phyloP scores from a whole-genome alignment of 2,329 filamentous ascomycete species.

The Phoma sp. region DNA sequence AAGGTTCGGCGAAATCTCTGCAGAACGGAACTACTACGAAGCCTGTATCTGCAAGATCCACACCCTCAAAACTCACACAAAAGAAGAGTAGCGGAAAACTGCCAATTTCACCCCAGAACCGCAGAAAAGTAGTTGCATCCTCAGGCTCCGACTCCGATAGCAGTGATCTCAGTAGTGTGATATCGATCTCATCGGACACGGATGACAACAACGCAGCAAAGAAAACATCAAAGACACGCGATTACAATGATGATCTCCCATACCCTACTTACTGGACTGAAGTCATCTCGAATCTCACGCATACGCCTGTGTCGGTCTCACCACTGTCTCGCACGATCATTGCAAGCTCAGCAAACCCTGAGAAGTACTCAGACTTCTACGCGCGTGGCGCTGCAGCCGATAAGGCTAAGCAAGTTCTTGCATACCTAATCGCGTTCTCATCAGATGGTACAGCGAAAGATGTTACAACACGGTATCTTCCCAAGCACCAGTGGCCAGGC shows the following conservation, averaged over 20 bases:
- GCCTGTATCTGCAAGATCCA: not conserved
- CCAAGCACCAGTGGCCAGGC: constrained; percentile 80
- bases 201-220: constrained; percentile 61
- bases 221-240: constrained; percentile 52
- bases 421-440: constrained; percentile 85
- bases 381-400: constrained; percentile 84
- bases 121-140: constrained; percentile 15
- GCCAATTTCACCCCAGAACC: constrained; percentile 12
- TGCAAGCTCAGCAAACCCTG: constrained; percentile 70
- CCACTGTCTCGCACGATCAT: constrained; percentile 60
- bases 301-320: constrained; percentile 81
- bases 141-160: constrained; percentile 58
- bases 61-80: not conserved
- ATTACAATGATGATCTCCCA: constrained; percentile 77
- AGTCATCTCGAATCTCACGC: constrained; percentile 80
- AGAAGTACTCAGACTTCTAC: constrained; percentile 78
- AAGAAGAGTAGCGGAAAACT: constrained; percentile 16
- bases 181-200: constrained; percentile 56
- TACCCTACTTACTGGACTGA: constrained; percentile 96
- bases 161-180: constrained; percentile 51
- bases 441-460: constrained; percentile 91
- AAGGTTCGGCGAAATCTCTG: constrained; percentile 8
- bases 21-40: not conserved
- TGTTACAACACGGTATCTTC: constrained; percentile 90
- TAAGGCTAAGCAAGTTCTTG: constrained; percentile 85